phyloP scores from a whole-genome alignment of 129 eudicot genomes.

The Arctium lappa region DNA sequence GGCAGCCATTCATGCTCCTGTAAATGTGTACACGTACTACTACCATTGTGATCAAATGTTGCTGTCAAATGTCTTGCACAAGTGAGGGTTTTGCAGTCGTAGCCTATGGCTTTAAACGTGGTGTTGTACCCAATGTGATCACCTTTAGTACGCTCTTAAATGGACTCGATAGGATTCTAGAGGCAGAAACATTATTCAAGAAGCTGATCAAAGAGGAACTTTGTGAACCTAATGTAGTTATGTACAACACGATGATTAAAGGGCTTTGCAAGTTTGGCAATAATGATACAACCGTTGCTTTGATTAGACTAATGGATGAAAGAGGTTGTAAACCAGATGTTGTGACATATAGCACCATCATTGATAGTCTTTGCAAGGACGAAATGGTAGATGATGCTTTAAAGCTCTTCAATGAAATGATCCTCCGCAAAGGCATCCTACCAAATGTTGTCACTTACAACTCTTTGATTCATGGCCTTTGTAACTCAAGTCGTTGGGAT shows the following conservation, averaged over 20 bases:
- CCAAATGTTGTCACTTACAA: too few species aligned
- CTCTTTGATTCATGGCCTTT: too few species aligned
- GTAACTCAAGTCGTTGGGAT: too few species aligned
- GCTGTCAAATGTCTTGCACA: background rate
- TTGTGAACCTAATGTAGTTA: background rate
- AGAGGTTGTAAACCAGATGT: background rate
- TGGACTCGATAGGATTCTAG: background rate
- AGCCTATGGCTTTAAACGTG: background rate
- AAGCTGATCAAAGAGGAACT: background rate
- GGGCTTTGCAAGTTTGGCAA: background rate
- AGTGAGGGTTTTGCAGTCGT: background rate
- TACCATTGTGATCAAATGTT: background rate
- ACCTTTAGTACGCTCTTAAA: background rate
- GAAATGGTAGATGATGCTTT: background rate
- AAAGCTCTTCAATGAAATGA: background rate
- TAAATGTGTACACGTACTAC: background rate
- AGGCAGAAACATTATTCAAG: background rate
- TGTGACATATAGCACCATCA: background rate
- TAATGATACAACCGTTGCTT: background rate
- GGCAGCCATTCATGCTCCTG: background rate
- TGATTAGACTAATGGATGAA: background rate
- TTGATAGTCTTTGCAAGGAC: background rate
- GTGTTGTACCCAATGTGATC: background rate
- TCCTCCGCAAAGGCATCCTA: background rate
- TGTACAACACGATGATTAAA: background rate